phyloP scores from a whole-genome alignment of 306 rosid species.

The Prunus salicina region DNA sequence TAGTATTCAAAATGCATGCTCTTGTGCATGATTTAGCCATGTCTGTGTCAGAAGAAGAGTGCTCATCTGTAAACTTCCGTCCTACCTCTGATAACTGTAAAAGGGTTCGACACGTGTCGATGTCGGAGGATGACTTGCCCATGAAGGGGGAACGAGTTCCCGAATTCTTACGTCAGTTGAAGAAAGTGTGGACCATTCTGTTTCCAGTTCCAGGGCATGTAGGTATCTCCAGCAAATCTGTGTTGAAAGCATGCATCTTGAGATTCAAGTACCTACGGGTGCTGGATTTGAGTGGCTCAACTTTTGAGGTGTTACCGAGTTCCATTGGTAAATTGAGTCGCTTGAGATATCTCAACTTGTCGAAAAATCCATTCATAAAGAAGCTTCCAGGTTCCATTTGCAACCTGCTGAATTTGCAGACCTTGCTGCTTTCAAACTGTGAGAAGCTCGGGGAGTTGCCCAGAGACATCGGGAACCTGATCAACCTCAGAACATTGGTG shows the following conservation, averaged over 20 bases:
- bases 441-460: conserved; percentile 25
- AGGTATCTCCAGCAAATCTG: background rate
- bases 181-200: conserved; percentile 1
- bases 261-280: conserved; percentile 14
- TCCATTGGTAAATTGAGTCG: conserved; percentile 12
- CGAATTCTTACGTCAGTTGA: background rate
- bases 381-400: conserved; percentile 28
- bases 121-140: conserved; percentile 8
- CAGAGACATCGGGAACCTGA: conserved; percentile 19
- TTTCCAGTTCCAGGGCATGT: background rate
- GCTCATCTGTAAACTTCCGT: background rate
- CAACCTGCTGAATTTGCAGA: conserved; percentile 27
- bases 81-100: background rate
- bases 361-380: background rate
- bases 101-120: background rate
- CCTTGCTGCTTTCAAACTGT: conserved; percentile 18
- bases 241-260: background rate
- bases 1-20: conserved; percentile 20
- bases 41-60: conserved; percentile 13
- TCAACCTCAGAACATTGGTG: conserved; percentile 20
- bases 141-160: background rate
- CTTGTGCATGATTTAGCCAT: conserved; percentile 34
- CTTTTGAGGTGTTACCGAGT: conserved; percentile 17
- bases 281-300: conserved; percentile 13
- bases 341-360: conserved; percentile 19